Evolutionary conservation across 108 stramenopile species (phyloP), one percentile per base, ranked within the genome.

Genomic region (Cyclotella cryptica): DNA sequence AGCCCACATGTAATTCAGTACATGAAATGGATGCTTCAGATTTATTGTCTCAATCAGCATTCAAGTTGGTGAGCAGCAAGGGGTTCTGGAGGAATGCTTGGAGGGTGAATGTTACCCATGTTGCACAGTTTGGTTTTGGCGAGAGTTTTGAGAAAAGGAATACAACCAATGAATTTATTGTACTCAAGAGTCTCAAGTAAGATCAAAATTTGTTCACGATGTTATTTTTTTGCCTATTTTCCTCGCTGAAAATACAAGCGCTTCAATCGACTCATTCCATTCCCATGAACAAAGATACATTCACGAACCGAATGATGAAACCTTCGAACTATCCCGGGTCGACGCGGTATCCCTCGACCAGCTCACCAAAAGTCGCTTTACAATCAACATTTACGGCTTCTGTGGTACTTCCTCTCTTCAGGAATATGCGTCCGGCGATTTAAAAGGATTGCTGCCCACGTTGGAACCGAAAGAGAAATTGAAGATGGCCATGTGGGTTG

Each of bases 271-370:
- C 35, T 35, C 6, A 6, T 35, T 35, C 35, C 35, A 35, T 35
- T 35, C 6, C 35, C 35, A 35, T 35, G 4, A 2, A 35, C 35
- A 39, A 39, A 83, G 81, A 24, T 83, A 74, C 35, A 41, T 61
- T 7, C 84, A 85, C 80, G 67, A 71, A 40, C 77, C 77, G 19
- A 78, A 85, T 54, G 85, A 85, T 24, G 91, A 93, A 66, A 87
- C 86, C 35, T 93, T 86, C 66, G 92, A 96, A 66, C 71, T 92
- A 54, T 90, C 90, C 78, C 88, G 92, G 18, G 81, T 88, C 52
- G 95, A 96, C 80, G 92, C 92, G 0, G 86, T 96, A 21, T 89
- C 95, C 17, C 88, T 93, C 81, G 95, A 96, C 40, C 82, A 86
- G 9, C 57, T 96, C 44, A 89, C 90, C 2, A 75, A 66, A 58